phyloP scores from a whole-genome alignment of 2,329 filamentous ascomycete genomes.

The Bipolaris victoriae region DNA sequence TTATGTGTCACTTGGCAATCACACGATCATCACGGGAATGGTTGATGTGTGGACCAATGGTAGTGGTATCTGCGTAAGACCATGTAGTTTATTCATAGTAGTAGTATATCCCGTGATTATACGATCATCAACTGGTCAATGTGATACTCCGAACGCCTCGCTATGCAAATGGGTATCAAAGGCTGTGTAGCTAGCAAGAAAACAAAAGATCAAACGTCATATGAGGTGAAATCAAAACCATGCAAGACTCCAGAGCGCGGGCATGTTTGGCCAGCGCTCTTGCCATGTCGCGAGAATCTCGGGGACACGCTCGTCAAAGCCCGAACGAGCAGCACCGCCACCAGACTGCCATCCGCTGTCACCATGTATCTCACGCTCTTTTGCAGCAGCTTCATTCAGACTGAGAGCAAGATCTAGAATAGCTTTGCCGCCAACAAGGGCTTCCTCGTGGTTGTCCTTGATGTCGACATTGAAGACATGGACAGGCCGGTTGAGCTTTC shows the following conservation, averaged over 20 bases:
- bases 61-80: background rate
- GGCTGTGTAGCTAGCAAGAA: conserved; percentile 1
- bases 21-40: background rate
- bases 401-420: conserved; percentile 90
- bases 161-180: conserved; percentile 35
- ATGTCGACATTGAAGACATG: conserved; percentile 99
- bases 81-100: conserved; percentile 7
- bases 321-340: conserved; percentile 63
- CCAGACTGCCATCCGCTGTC: conserved; percentile 71
- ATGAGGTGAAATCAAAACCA: conserved; percentile 70
- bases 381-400: conserved; percentile 77
- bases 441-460: conserved; percentile 97
- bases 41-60: background rate
- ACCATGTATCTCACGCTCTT: conserved; percentile 74
- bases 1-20: conserved; percentile 6
- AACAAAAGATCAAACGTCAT: conserved; percentile 6
- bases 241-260: conserved; percentile 90
- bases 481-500: conserved; percentile 86
- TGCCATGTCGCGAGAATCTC: conserved; percentile 94
- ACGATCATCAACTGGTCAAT: background rate
- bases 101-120: background rate
- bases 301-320: conserved; percentile 91
- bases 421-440: conserved; percentile 83
- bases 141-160: conserved; percentile 25
- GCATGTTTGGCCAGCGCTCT: conserved; percentile 89